Evolutionary conservation across 495 filamentous ascomycete species (phyloP), one percentile per base, ranked within the genome.

Genomic region (Parachaetomium inaequale): DNA sequence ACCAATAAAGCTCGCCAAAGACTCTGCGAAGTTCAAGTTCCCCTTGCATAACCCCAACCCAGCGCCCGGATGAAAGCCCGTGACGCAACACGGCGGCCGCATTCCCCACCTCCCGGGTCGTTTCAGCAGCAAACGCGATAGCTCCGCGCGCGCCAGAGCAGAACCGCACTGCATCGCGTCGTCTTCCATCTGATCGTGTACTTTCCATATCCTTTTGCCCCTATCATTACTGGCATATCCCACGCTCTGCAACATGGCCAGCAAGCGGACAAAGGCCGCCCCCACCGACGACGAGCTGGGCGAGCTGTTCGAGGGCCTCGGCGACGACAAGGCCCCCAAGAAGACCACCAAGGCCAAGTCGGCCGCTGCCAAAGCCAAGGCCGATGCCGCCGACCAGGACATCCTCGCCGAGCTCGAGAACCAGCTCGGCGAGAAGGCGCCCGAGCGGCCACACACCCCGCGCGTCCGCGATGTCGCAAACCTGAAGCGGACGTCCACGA

Each of bases 391-490:
- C 49, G 78, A 82, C 63, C 76, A 85, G 55, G 92, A 96, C 67
- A 81, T 90, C 57, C 85, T 98, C 42, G 90, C 91, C 50, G 92
- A 97, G 63, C 84, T 98, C 60, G 90, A 90, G 69, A 86, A 87
- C 61, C 74, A 82, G 65, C 85, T 95, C 55, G 82, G 74, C 60
- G 85, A 87, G 55, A 79, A 85, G 60, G 83, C 88, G 66, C 82
- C 87, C 34, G 81, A 84, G 4, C 85, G 93, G 38, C 88, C 93
- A 5, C 87, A 90, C 62, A 98, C 94, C 0, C 94, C 94, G 38
- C 85, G 90, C 45, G 72, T 89, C 54, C 87, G 86, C 38, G 82
- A 86, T 12, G 76, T 77, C 55, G 84, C 84, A 10, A 89, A n/a
- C n/a, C n/a, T n/a, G n/a, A n/a, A 86, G 56, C 82, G 84, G 31